Base-by-base conservation (phyloP, 2,329 filamentous ascomycete genomes). In the Xylariaceae sp. region DNA sequence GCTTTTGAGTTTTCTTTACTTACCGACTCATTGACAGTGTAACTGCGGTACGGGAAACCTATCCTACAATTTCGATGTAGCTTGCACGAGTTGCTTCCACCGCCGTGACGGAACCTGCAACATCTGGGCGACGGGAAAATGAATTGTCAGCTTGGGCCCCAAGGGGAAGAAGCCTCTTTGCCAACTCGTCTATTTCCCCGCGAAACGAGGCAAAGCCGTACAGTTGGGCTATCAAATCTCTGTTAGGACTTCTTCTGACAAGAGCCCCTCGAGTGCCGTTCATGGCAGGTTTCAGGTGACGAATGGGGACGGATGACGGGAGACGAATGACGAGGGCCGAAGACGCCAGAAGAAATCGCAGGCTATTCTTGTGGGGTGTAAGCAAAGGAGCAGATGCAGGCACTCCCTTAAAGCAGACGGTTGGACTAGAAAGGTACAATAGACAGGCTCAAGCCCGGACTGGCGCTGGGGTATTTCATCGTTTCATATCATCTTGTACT, bases 21-120 rank as follows among this genome's bases (percentile, higher is more conserved):
- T 16, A 31, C 64, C 68, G 47, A 68, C 44, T 34, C 33, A 23
- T 6, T 5, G 2, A 21, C 40, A 69, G 67, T 64, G 62, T 23
- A 29, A 46, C 11, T 69, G 67, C 17, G 1, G 1, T 0, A 53
- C 47, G 1, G 23, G 7, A 0, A 68, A 66, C 26, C 44, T 63
- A 1, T 69, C 67, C 0, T 60, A 56, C n/a, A 43, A 12, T 0
- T 66, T 52, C 23, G n/a, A 67, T 14, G 0, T 0, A 1, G 3
- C 1, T 1, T 69, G 67, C 23, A 3, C 19, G 2, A 9, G 56
- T 0, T 69, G 67, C 26, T 1, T 3, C 1, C 60, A 64, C 14
- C 2, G 0, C 1, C 55, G 60, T 46, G 56, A 57, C 16, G 1
- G 0, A 0, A 0, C 1, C 12, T 67, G 64, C 26, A 3, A 9